Base-by-base conservation (phyloP, 2,329 filamentous ascomycete genomes). In the Ophiostoma sp. region DNA sequence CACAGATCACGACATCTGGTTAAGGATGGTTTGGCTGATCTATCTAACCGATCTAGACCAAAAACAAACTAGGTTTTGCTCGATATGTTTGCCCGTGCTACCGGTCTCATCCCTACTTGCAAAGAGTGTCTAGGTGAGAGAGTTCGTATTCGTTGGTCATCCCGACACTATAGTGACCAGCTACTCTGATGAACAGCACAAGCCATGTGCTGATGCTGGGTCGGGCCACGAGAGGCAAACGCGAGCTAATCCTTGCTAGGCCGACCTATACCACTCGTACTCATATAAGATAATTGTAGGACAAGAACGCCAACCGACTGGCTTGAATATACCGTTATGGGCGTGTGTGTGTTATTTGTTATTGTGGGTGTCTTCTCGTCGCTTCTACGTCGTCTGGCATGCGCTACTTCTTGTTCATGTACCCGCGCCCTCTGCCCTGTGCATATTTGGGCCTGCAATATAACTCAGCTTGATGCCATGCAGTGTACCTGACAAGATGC, bases 401-500 rank as follows among this genome's bases (percentile, higher is more conserved):
- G n/a, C 27, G 27, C 52, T 57, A 57, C 52, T 27, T 4, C 3
- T 7, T 8, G 52, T 27, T 27, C 27, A 57, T 13, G 6, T 27
- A 27, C 8, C n/a, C n/a, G 52, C 10, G 52, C 10, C 15, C 23
- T 62, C 57, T 62, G 13, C 57, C 57, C 57, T 62, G 57, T 62
- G 52, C 52, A 57, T 57, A 57, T 57, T 27, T 57, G 52, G 44
- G 17, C 44, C 44, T 57, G 52, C 17, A 27, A 57, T 57, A 11
- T 27, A 57, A 5, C 52, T 57, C 52, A 57, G 52, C 52, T 27
- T 57, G 52, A 11, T 6, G 27, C n/a, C 57, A 65, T 54, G 68
- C n/a, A 6, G 68, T 66, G 62, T 64, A 17, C 33, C 62, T 54
- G 20, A 15, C 20, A 36, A 48, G 17, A 62, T 54, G 60, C 60